Base-by-base conservation (phyloP, 495 filamentous ascomycete species). In the Copromyces sp. region DNA sequence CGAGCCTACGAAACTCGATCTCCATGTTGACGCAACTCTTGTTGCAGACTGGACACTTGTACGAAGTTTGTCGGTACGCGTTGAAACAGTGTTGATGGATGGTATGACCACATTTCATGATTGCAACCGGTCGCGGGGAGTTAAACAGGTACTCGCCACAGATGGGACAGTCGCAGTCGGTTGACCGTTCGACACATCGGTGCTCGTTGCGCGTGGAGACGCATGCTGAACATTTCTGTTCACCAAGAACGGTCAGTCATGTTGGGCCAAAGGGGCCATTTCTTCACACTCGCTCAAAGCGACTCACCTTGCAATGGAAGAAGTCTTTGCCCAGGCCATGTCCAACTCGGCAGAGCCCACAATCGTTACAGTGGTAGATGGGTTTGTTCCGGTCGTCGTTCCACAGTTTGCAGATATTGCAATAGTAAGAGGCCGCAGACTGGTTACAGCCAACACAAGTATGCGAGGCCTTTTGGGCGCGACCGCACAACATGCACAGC, bases 121-220 rank as follows among this genome's bases (percentile, higher is more conserved):
- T 96, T 42, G 97, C 93, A 9, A 99, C 94, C 2, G 90, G 88
- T 72, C 90, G 87, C 1, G 92, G 90, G 24, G 95, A 98, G n/a
- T 90, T 94, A 80, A 98, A 98, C 89, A 99, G 93, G 79, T 97
- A 97, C 69, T 97, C 94, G 35, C 93, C 93, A 79, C 95, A 99
- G 73, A 99, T 98, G n/a, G 95, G 95, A 79, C 95, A 99, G 78
- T 98, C 91, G 80, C 94, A 97, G 79, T 99, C 94, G 6, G 91
- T 97, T 14, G 94, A 93, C 35, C 94, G 88, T 82, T 98, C 96
- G 74, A 98, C 93, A 79, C 95, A 99, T 74, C 92, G 92, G 83
- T 99, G 95, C n/a, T 88, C 71, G 73, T 90, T 29, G 2, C 89
- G 86, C 77, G 97, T 96, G 9, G 92, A 89, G 81, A 98, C 92